Evolutionary conservation across 768 basidiomycete species (phyloP).

Genomic region (Naganishia vaughanmartiniae): DNA sequence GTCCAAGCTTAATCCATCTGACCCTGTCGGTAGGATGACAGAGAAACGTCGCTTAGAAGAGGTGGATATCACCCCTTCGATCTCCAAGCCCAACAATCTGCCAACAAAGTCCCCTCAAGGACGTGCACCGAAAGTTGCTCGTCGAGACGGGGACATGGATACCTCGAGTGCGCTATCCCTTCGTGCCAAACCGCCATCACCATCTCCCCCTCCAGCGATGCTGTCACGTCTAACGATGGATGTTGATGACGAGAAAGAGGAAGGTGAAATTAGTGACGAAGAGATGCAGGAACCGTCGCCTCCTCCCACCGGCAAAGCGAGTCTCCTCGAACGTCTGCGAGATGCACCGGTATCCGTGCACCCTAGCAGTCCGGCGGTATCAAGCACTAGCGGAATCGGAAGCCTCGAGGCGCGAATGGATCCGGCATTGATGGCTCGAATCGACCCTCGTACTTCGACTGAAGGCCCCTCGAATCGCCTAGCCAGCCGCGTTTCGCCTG

Average conservation of each 20-base stretch:
- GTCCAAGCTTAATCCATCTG: not conserved
- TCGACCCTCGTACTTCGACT: not conserved
- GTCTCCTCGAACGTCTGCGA: constrained; percentile 7
- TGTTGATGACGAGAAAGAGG: constrained; percentile 10
- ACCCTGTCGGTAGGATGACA: not conserved
- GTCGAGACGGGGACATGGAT: constrained; percentile 10
- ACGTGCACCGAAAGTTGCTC: constrained; percentile 8
- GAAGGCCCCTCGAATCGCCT: not conserved
- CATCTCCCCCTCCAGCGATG: too few species aligned
- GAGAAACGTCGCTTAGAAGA: constrained; percentile 14
- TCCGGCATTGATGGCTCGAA: constrained; percentile 15
- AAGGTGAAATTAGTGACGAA: constrained; percentile 21
- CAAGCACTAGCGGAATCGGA: not conserved
- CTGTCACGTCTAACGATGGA: not conserved
- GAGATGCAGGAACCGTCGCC: constrained; percentile 10
- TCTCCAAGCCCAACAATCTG: not conserved
- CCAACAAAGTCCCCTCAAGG: not conserved
- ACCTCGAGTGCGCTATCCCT: not conserved
- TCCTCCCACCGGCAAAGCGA: not conserved
- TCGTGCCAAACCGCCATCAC: too few species aligned
- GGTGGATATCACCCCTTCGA: not conserved
- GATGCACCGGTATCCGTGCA: not conserved
- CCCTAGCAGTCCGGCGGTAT: not conserved
- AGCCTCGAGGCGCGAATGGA: constrained; percentile 14
- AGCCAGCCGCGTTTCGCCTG: not conserved